Conservation (phyloP, 331 rosid species). For the Acacia pycnantha region DNA sequence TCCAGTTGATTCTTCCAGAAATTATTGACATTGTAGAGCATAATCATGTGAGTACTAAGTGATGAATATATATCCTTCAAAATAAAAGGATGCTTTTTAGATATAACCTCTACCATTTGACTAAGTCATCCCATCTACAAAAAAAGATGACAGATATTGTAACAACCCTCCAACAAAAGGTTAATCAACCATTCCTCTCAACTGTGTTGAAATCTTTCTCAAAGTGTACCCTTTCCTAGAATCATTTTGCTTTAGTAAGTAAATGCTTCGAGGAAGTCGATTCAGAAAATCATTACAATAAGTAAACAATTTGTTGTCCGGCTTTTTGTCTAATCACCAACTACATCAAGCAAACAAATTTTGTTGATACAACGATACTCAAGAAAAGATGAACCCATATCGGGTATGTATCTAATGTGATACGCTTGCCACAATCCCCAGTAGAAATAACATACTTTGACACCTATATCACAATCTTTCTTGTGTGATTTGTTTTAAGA, state of each 20-base stretch:
- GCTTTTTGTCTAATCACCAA: slow-evolving; percentile 4
- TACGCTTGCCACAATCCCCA: background rate
- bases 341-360: background rate
- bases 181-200: background rate
- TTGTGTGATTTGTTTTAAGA: background rate
- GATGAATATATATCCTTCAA: background rate
- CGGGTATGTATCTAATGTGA: background rate
- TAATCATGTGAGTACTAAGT: background rate
- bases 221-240: background rate
- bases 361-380: background rate
- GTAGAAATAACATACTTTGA: background rate
- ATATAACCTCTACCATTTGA: background rate
- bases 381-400: background rate
- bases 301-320: background rate
- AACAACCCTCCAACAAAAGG: background rate
- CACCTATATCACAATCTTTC: background rate
- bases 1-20: slow-evolving; percentile 3
- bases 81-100: background rate
- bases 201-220: background rate
- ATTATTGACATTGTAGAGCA: background rate
- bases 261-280: background rate
- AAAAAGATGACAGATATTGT: slow-evolving; percentile 4
- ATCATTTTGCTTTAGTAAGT: background rate
- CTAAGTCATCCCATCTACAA: background rate
- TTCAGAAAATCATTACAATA: background rate